Conservation (phyloP, 2,329 filamentous ascomycete species). For the Basipetospora chlamydospora region DNA sequence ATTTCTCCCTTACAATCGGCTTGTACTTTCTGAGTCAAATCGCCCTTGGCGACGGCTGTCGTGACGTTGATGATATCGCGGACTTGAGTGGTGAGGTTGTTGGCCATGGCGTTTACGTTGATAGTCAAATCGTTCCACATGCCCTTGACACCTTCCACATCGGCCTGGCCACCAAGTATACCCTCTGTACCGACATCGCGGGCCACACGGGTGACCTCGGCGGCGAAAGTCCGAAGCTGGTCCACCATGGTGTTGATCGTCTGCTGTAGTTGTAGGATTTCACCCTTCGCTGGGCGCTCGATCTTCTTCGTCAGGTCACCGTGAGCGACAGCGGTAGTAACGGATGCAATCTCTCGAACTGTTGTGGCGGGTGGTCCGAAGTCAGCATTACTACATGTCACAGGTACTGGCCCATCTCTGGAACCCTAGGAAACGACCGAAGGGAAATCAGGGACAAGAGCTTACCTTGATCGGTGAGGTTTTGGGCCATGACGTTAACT, state of each 20-base stretch:
- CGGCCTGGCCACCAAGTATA: conserved; percentile 67
- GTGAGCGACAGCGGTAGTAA: conserved; percentile 70
- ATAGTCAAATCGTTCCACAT: conserved; percentile 83
- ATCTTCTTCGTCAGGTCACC: conserved; percentile 78
- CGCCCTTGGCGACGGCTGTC: conserved; percentile 62
- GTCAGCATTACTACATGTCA: too few relatives aligned
- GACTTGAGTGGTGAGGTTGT: conserved; percentile 76
- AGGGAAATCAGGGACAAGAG: neutral
- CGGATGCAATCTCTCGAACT: conserved; percentile 74
- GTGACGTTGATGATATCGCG: conserved; percentile 84
- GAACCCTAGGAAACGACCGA: neutral
- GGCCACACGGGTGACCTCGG: conserved; percentile 70
- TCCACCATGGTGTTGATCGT: conserved; percentile 87
- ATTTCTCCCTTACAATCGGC: conserved; percentile 87
- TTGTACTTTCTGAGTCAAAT: conserved; percentile 92
- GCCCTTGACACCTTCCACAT: conserved; percentile 71
- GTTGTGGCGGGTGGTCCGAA: conserved; percentile 1
- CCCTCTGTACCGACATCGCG: conserved; percentile 76
- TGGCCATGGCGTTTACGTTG: conserved; percentile 79
- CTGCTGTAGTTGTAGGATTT: conserved; percentile 71
- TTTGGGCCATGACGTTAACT: conserved; percentile 77
- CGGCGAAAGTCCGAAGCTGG: conserved; percentile 69
- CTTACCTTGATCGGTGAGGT: conserved; percentile 59
- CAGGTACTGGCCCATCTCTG: neutral
- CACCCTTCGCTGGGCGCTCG: conserved; percentile 63